Conservation (phyloP, 805 yeast species). For the Yamadazyma tumulicola region DNA sequence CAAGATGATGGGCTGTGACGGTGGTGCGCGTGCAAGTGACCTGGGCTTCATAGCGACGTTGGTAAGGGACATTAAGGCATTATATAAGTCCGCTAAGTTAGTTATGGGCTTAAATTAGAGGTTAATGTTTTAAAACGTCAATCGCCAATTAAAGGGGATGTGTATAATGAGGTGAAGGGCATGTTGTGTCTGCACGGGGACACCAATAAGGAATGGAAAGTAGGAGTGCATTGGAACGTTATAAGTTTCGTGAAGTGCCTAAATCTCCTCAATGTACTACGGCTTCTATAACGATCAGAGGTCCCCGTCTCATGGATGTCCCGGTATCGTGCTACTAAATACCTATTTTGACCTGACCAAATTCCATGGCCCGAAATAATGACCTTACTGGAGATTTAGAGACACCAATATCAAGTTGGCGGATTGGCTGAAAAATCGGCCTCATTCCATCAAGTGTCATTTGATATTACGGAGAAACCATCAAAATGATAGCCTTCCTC, state of each 20-base stretch:
- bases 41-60: conserved; percentile 40
- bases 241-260: too few species aligned
- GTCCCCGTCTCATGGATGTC: too few species aligned
- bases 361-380: too few species aligned
- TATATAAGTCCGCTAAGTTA: too few species aligned
- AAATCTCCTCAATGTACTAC: conserved; percentile 1
- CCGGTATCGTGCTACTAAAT: too few species aligned
- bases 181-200: conserved; percentile 32
- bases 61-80: conserved; percentile 53
- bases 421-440: conserved; percentile 26
- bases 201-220: conserved; percentile 40
- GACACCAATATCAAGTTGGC: too few species aligned
- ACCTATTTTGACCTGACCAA: too few species aligned
- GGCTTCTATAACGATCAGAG: neutral
- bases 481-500: conserved; percentile 26
- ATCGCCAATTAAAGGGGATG: conserved; percentile 51
- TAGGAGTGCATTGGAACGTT: conserved; percentile 69
- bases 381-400: neutral
- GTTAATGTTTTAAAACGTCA: conserved; percentile 33
- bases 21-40: conserved; percentile 16
- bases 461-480: conserved; percentile 13
- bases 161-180: conserved; percentile 76
- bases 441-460: neutral
- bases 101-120: conserved; percentile 39
- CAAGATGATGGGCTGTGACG: conserved; percentile 39